Percentiles rank a stretch among this genome's conserved stretches.
These are phyloP conservation scores for Globisporangium paddicum DNA, from an alignment of 352 stramenopile genomes.

Conservation along the genomic window DNA sequence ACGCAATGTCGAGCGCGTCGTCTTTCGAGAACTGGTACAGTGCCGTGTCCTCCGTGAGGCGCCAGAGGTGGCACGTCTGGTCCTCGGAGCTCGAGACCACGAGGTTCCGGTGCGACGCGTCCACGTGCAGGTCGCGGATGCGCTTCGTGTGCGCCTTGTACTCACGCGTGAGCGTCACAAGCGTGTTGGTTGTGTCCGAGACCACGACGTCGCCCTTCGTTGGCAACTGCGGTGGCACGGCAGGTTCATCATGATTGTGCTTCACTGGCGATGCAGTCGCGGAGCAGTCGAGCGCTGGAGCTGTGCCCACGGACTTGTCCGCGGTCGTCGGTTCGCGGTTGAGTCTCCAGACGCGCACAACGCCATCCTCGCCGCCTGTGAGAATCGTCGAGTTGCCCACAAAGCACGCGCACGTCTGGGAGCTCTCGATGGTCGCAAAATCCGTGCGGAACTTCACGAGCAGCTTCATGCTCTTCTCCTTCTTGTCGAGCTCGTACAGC, in stretches of 20 bases:
- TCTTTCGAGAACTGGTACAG: conserved; percentile 76
- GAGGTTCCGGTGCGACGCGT: conserved; percentile 74
- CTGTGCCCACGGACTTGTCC: conserved; percentile 37
- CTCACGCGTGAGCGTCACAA: conserved; percentile 68
- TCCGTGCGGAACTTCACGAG: conserved; percentile 81
- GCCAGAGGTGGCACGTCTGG: conserved; percentile 76
- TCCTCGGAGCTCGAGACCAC: conserved; percentile 76
- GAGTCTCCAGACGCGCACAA: conserved; percentile 70
- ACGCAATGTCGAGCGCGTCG: conserved; percentile 62
- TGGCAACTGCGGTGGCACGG: conserved; percentile 24
- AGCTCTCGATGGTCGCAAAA: conserved; percentile 67
- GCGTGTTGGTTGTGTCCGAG: conserved; percentile 20
- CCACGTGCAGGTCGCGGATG: conserved; percentile 79
- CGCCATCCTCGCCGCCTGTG: conserved; percentile 77
- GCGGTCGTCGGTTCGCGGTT: conserved; percentile 41
- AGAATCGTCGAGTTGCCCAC: conserved; percentile 75
- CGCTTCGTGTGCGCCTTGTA: conserved; percentile 74
- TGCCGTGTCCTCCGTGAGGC: conserved; percentile 55
- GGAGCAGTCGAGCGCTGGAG: conserved; percentile 28
- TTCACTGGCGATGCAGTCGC: conserved; percentile 6
- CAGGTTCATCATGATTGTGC: conserved; percentile 20
- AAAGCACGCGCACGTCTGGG: conserved; percentile 64
- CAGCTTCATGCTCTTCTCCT: conserved; percentile 54
- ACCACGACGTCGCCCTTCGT: conserved; percentile 58
- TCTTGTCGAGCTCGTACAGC: conserved; percentile 62